Evolutionary conservation across 2,329 filamentous ascomycete genomes (phyloP).

Genomic region (Venturia oleaginea): DNA sequence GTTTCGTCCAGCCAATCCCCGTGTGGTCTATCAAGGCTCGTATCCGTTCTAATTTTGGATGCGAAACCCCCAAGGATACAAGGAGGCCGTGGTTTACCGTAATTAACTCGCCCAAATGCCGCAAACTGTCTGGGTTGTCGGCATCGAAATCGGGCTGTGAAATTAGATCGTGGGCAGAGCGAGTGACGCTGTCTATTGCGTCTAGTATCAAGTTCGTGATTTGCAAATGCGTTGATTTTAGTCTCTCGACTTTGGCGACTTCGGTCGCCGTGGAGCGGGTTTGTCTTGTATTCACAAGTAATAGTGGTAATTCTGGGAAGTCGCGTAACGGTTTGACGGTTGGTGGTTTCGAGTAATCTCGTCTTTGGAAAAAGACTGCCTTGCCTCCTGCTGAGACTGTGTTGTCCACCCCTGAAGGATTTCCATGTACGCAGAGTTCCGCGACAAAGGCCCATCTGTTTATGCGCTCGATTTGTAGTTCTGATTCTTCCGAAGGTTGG

Average conservation of each 20-base stretch:
- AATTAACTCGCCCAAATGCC: slow-evolving; percentile 76
- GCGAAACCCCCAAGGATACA: slow-evolving; percentile 85
- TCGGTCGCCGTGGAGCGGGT: slow-evolving; percentile 76
- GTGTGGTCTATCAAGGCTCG: slow-evolving; percentile 76
- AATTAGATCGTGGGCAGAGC: slow-evolving; percentile 48
- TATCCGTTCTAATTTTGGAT: slow-evolving; percentile 84
- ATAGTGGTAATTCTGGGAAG: slow-evolving; percentile 84
- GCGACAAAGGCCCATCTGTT: slow-evolving; percentile 97
- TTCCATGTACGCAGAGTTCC: slow-evolving; percentile 95
- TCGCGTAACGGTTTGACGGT: slow-evolving; percentile 67
- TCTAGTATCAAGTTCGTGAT: slow-evolving; percentile 76
- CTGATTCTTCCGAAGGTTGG: slow-evolving; percentile 79
- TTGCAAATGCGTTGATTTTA: slow-evolving; percentile 63
- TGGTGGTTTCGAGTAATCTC: slow-evolving; percentile 68
- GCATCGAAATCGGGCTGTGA: slow-evolving; percentile 58
- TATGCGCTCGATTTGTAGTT: slow-evolving; percentile 84
- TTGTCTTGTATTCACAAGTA: slow-evolving; percentile 84
- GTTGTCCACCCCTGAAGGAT: slow-evolving; percentile 93
- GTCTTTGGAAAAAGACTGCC: slow-evolving; percentile 81
- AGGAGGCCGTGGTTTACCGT: slow-evolving; percentile 89
- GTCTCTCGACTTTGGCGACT: slow-evolving; percentile 72
- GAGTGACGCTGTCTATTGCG: slow-evolving; percentile 68
- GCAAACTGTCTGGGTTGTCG: slow-evolving; percentile 53
- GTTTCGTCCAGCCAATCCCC: slow-evolving; percentile 91
- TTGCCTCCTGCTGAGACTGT: slow-evolving; percentile 91